Conservation (phyloP, 257 asterid species). For the Gentiana macrophylla region DNA sequence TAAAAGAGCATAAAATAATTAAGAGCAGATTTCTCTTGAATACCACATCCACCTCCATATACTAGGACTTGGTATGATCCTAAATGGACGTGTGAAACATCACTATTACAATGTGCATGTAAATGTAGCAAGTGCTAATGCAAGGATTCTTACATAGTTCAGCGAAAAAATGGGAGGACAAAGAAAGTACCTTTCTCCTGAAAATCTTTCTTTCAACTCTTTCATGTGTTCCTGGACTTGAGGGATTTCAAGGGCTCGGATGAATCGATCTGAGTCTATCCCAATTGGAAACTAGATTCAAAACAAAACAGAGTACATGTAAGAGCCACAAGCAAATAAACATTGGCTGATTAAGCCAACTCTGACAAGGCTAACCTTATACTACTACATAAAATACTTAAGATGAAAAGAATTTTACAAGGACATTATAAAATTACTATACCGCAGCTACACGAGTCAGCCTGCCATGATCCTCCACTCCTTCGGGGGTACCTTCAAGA, state of each 20-base stretch:
- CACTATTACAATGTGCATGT: too few species aligned
- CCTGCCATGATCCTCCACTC: constrained; percentile 96
- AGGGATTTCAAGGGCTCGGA: constrained; percentile 58
- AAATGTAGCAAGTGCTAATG: too few species aligned
- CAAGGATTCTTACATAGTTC: background rate
- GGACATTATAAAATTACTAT: constrained; percentile 9
- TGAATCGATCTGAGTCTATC: constrained; percentile 85
- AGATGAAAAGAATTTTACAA: constrained; percentile 4
- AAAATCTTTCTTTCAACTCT: constrained; percentile 66
- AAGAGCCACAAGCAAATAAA: constrained; percentile 5
- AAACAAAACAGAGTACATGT: constrained; percentile 14
- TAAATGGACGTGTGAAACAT: too few species aligned
- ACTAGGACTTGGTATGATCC: too few species aligned
- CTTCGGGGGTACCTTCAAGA: constrained; percentile 95
- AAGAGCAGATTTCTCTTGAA: too few species aligned
- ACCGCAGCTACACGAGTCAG: constrained; percentile 98
- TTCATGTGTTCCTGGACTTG: constrained; percentile 51
- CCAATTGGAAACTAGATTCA: constrained; percentile 78
- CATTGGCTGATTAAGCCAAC: background rate
- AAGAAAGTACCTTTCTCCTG: constrained; percentile 64
- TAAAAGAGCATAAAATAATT: background rate
- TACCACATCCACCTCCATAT: too few species aligned
- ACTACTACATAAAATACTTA: constrained; percentile 4
- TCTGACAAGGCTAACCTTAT: constrained; percentile 4
- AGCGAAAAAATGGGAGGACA: constrained; percentile 4